Conservation (phyloP, 1,284 basidiomycete genomes). For the Coriolopsis trogii region DNA sequence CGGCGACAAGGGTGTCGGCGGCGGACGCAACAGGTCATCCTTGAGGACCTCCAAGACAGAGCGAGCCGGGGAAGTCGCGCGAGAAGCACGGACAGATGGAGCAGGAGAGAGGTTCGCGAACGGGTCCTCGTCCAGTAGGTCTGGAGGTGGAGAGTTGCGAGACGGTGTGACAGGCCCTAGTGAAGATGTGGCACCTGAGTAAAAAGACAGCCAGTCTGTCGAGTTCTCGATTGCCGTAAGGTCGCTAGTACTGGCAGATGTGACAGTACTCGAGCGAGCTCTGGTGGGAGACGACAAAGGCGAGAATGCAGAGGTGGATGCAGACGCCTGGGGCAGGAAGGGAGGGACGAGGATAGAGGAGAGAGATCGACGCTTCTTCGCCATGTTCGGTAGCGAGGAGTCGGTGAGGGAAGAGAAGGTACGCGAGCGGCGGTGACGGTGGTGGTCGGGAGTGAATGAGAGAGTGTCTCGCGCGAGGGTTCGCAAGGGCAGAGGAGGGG, state of each 20-base stretch:
- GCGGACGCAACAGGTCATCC: slow-evolving; percentile 10
- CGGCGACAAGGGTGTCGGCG: slow-evolving; percentile 31
- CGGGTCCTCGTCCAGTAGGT: slow-evolving; percentile 69
- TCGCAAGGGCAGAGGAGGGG: slow-evolving; percentile 5
- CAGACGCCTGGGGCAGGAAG: slow-evolving; percentile 37
- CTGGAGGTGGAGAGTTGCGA: slow-evolving; percentile 37
- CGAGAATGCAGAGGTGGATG: slow-evolving; percentile 20
- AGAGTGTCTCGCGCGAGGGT: neutral
- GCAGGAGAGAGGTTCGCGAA: slow-evolving; percentile 58
- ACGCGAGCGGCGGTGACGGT: slow-evolving; percentile 16
- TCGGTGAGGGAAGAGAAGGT: slow-evolving; percentile 13
- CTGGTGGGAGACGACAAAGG: neutral
- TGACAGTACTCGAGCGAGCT: slow-evolving; percentile 22
- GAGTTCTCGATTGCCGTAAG: slow-evolving; percentile 13
- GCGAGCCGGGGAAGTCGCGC: slow-evolving; percentile 25
- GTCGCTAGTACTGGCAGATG: slow-evolving; percentile 2
- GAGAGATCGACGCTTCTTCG: slow-evolving; percentile 53
- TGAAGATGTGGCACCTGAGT: slow-evolving; percentile 20
- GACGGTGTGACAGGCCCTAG: slow-evolving; percentile 20
- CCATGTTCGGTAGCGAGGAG: slow-evolving; percentile 27
- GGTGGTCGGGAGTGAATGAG: slow-evolving; percentile 5
- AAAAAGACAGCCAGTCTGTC: slow-evolving; percentile 21
- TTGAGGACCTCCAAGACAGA: slow-evolving; percentile 21
- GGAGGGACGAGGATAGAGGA: slow-evolving; percentile 51
- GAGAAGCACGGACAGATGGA: slow-evolving; percentile 26